Evolutionary conservation across 139 green algal genomes (phyloP), one percentile per base, ranked within the genome.

Genomic region (Ettlia oleoabundans): DNA sequence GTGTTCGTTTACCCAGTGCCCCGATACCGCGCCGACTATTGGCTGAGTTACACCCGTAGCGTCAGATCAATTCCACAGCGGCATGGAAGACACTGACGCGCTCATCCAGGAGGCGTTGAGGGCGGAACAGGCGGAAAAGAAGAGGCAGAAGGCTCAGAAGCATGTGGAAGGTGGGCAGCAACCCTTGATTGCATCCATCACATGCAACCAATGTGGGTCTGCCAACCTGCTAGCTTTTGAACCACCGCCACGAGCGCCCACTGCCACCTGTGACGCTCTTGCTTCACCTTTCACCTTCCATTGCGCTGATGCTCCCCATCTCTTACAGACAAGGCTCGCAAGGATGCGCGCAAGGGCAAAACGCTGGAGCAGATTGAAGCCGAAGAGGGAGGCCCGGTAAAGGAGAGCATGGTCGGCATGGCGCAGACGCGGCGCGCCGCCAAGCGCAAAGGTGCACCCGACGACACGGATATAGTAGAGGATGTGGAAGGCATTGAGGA

Each of bases 331-430:
- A 81, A 73, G 67, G 63, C 33, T 9, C 18, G 28, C 26, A 78
- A 86, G 63, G 81, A 47, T 1, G 64, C 19, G 1, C 42, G 41
- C 18, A 92, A 92, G 78, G 89, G 89, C 38, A 89, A 91, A 78
- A 93, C 91, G 0, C 69, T 95, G 37, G 84, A 86, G 28, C 88
- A 95, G 51, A 85, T 93, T 26, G 92, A 93, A 66, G 72, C 78
- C 9, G 89, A 89, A 18, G 88, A 94, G 61, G 92, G 92, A 7
- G 92, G 91, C 4, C 89, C 88, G 1, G 82, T 95, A 22, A 92
- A 92, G 71, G 92, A 96, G 81, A 88, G 78, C 8, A 67, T 92
- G 28, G 88, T 87, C 6, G 87, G 84, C 26, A 92, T 93, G 82
- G 92, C 92, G 28, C 90, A 94, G 24, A 85, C 79, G 2, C 83